Percentiles rank a stretch among this genome's conserved stretches.
Conservation (phyloP, 2,329 filamentous ascomycete genomes). For the Pezicula neosporulosa region DNA sequence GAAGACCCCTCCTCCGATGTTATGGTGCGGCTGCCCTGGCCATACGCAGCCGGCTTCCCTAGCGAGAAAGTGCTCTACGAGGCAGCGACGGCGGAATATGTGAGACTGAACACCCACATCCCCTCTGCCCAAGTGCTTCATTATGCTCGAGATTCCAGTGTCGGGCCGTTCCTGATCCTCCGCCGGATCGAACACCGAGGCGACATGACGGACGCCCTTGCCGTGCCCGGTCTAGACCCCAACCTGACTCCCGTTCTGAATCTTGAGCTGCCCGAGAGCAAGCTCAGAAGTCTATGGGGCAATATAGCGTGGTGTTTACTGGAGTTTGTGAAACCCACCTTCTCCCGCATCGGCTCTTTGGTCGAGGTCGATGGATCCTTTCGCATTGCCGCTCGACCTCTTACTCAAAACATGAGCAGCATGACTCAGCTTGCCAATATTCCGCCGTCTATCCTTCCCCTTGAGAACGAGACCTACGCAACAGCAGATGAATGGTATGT, state of each 20-base stretch:
- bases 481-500: conserved; percentile 4
- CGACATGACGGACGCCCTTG: background rate
- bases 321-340: conserved; percentile 1
- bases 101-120: background rate
- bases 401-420: conserved; percentile 9
- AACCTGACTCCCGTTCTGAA: conserved; percentile 21
- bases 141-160: background rate
- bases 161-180: conserved; percentile 3
- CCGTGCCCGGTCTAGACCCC: conserved; percentile 21
- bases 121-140: background rate
- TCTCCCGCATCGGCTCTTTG: conserved; percentile 5
- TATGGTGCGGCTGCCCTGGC: background rate
- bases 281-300: background rate
- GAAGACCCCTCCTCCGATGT: background rate
- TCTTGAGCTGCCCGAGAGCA: conserved; percentile 14
- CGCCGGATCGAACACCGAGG: background rate
- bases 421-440: conserved; percentile 5
- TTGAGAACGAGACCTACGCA: conserved; percentile 2
- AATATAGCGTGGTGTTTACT: conserved; percentile 5
- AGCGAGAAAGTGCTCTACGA: background rate
- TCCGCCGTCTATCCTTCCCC: background rate
- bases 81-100: background rate
- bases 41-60: background rate
- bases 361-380: conserved; percentile 4
- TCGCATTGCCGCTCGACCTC: background rate